A percentile compares a stretch with the other conserved stretches of the same genome.
These are phyloP conservation scores for Austropuccinia psidii DNA, from an alignment of 1,284 basidiomycete genomes.

Conservation along the genomic window DNA sequence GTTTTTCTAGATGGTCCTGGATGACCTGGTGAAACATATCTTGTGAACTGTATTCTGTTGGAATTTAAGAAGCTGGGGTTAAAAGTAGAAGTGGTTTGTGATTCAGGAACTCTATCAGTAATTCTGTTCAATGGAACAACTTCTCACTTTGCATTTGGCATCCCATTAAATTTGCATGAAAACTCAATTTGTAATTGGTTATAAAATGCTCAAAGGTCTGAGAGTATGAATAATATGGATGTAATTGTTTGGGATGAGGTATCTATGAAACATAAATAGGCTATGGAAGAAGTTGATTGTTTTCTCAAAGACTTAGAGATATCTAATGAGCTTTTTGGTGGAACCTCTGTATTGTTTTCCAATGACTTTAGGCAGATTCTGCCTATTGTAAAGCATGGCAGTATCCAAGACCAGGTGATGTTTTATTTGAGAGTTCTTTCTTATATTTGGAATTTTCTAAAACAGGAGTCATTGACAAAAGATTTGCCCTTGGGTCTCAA, in stretches of 20 bases:
- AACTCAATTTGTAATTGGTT: neutral
- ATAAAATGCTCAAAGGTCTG: neutral
- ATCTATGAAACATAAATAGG: neutral
- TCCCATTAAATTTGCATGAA: neutral
- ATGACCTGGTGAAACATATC: neutral
- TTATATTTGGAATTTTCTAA: neutral
- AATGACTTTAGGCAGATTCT: neutral
- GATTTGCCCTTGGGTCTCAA: neutral
- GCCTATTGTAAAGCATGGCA: neutral
- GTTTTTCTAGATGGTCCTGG: slow-evolving; percentile 46
- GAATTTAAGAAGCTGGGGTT: neutral
- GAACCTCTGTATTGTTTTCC: neutral
- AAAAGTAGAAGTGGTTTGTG: neutral
- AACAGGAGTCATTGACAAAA: neutral
- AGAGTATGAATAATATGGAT: neutral
- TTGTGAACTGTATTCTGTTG: neutral
- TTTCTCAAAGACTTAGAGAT: neutral
- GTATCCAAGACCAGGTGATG: neutral
- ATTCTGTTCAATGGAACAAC: neutral
- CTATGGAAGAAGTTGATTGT: neutral
- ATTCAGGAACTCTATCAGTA: neutral
- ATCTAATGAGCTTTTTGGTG: neutral
- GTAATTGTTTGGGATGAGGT: slow-evolving; percentile 3
- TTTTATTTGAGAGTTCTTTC: neutral
- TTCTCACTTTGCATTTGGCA: neutral